phyloP scores from a whole-genome alignment of 768 basidiomycete genomes.

The Lactifluus piperatus region DNA sequence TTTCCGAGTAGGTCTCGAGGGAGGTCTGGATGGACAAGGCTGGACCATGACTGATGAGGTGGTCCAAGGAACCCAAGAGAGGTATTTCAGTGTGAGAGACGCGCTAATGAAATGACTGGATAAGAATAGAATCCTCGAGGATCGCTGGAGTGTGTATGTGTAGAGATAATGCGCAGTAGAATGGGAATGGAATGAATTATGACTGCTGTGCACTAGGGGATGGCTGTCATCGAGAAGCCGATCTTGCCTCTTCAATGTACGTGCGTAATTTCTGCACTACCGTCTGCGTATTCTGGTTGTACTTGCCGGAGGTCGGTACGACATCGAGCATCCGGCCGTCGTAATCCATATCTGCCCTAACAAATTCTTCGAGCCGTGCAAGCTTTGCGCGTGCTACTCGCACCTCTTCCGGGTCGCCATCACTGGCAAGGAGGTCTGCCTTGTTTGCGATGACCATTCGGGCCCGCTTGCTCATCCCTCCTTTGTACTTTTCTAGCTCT shows the following conservation, averaged over 20 bases:
- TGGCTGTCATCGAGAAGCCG: not conserved
- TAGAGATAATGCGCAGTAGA: not conserved
- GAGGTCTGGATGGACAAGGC: slow-evolving; percentile 60
- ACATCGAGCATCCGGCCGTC: slow-evolving; percentile 46
- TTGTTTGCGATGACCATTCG: slow-evolving; percentile 91
- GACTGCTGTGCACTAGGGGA: not conserved
- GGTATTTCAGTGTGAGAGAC: slow-evolving; percentile 73
- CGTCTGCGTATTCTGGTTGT: slow-evolving; percentile 65
- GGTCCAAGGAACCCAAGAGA: slow-evolving; percentile 62
- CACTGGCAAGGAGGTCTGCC: slow-evolving; percentile 69
- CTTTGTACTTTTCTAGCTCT: slow-evolving; percentile 80
- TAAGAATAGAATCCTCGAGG: not conserved
- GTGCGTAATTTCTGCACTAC: slow-evolving; percentile 59
- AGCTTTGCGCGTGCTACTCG: slow-evolving; percentile 51
- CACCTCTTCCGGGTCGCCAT: slow-evolving; percentile 33
- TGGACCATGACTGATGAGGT: slow-evolving; percentile 74
- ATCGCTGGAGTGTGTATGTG: not conserved
- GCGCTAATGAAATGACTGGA: slow-evolving; percentile 30
- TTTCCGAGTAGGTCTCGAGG: slow-evolving; percentile 72
- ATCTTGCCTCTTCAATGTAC: slow-evolving; percentile 50
- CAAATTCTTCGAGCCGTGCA: slow-evolving; percentile 45
- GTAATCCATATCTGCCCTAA: slow-evolving; percentile 36
- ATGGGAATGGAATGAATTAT: not conserved
- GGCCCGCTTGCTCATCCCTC: slow-evolving; percentile 67
- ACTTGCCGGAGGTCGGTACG: slow-evolving; percentile 81